Percentiles rank a stretch among this genome's conserved stretches.
Evolutionary conservation across 1,139 yeast species (phyloP).

Genomic region (Debaryomyces robertsiae): DNA sequence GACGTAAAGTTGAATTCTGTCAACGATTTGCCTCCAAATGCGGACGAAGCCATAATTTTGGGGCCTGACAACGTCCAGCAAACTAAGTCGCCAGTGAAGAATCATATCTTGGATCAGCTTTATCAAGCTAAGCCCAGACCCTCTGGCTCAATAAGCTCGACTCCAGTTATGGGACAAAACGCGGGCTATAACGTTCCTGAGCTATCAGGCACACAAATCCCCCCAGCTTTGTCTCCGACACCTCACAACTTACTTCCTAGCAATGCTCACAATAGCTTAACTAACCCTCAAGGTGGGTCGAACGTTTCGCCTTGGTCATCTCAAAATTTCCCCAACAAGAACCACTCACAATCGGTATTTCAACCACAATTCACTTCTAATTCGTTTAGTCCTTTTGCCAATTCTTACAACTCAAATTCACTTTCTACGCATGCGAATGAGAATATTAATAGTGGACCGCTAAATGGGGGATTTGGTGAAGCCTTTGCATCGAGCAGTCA

Average conservation of each 20-base stretch:
- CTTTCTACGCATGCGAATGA: constrained; percentile 8
- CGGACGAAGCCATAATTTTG: background rate
- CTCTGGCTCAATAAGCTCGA: constrained; percentile 23
- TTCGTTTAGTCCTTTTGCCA: constrained; percentile 11
- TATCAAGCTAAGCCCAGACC: constrained; percentile 38
- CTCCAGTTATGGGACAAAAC: constrained; percentile 15
- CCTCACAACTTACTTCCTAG: constrained; percentile 9
- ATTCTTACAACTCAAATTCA: constrained; percentile 3
- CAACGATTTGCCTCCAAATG: background rate
- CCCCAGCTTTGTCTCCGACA: constrained; percentile 9
- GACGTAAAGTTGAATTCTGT: background rate
- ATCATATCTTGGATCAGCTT: constrained; percentile 37
- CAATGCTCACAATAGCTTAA: background rate
- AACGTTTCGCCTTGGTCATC: constrained; percentile 5
- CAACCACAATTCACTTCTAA: constrained; percentile 10
- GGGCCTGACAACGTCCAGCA: background rate
- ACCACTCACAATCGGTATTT: constrained; percentile 8
- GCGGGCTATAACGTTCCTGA: constrained; percentile 3
- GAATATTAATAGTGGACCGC: constrained; percentile 1
- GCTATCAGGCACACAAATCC: constrained; percentile 3
- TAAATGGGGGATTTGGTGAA: constrained; percentile 7
- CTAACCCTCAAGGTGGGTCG: background rate
- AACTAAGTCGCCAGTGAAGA: constrained; percentile 22
- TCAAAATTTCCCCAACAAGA: constrained; percentile 1
- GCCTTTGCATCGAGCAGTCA: constrained; percentile 6